These are phyloP conservation scores for Ceratobasidium sp. DNA, from an alignment of 1,284 basidiomycete species.

Conservation along the genomic window DNA sequence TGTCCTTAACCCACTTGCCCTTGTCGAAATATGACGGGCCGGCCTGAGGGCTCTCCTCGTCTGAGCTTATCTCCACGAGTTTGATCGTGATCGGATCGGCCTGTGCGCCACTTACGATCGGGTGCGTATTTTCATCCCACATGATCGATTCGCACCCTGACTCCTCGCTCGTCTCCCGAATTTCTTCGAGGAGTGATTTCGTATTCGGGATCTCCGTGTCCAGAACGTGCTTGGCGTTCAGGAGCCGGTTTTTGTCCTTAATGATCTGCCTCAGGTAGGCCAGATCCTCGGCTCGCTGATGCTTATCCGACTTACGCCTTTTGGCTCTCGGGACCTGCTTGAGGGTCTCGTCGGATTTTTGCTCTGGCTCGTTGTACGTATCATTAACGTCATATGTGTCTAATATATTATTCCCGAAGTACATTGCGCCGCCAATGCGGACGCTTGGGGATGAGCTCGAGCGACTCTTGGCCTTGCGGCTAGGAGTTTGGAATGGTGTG, in stretches of 20 bases:
- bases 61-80: background rate
- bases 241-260: background rate
- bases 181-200: background rate
- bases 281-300: background rate
- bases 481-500: background rate
- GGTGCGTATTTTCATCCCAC: background rate
- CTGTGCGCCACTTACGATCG: background rate
- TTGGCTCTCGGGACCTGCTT: background rate
- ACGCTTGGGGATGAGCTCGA: background rate
- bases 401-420: background rate
- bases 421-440: background rate
- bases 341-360: background rate
- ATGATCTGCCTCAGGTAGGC: background rate
- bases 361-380: background rate
- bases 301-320: background rate
- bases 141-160: background rate
- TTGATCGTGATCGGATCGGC: background rate
- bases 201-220: background rate
- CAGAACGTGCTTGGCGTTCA: background rate
- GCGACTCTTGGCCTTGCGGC: background rate
- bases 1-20: background rate
- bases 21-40: constrained; percentile 15
- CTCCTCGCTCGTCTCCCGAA: background rate
- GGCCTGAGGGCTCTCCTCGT: background rate
- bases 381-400: background rate